Base-by-base conservation (phyloP, 177 flowering plant genomes). In the Vitis hybrid region DNA sequence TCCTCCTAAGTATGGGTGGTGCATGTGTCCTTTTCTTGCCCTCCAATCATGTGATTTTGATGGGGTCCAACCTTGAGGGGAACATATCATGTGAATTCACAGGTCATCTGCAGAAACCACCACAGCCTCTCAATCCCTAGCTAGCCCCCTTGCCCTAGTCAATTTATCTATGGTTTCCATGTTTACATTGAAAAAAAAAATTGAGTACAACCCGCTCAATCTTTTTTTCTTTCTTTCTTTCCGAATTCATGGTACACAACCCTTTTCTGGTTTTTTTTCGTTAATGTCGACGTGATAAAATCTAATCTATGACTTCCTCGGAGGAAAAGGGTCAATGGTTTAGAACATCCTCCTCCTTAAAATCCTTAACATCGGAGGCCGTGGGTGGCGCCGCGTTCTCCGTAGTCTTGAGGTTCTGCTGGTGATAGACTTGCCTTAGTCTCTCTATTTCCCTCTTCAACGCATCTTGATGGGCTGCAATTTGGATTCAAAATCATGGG, bases 381-480 rank as follows among this genome's bases (percentile, higher is more conserved):
- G 48, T 40, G 7, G 57, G 19, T 62, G 69, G 49, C 3, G 64
- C 15, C 2, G 6, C 61, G 65, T 72, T 81, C 24, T 78, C 85
- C 79, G 68, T 76, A 49, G 82, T 85, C 75, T 80, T 82, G 16
- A 83, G 65, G 72, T 68, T 83, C 56, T 86, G 86, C 48, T 85
- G 85, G 58, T 81, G 83, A 70, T 83, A 85, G 11, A 88, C 87
- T 76, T 85, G 86, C 73, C 86, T 81, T 60, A 88, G 75, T 75
- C 92, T 85, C 78, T 88, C 87, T 62, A 88, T 88, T 67, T 88
- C 92, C 73, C 82, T 88, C 79, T 82, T 88, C 84, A 88, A 16
- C 65, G 92, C 90, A 70, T 86, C 92, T 80, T 88, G 92, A 78
- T 88, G 86, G 59, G 89, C 87, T 86, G 85, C 80, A 82, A 6